Conservation (phyloP, 2,329 filamentous ascomycete genomes). For the Diaporthe eres region DNA sequence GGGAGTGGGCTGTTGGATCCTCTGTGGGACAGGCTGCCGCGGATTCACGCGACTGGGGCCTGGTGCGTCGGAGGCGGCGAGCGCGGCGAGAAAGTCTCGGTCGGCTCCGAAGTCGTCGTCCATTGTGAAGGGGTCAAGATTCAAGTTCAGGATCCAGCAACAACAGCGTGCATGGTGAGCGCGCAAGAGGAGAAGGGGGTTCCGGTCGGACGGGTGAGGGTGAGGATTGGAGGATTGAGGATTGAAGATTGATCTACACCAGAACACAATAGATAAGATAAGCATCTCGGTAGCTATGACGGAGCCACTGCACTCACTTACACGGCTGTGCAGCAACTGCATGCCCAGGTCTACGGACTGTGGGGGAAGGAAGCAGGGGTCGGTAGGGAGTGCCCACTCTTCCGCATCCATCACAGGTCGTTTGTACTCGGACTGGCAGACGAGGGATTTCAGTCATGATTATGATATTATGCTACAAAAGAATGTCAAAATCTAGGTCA, state of each 20-base stretch:
- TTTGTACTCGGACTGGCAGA: too few relatives aligned
- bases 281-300: not conserved
- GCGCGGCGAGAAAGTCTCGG: slow-evolving; percentile 68
- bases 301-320: not conserved
- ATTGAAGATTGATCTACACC: not conserved
- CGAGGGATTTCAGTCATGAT: not conserved
- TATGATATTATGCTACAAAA: not conserved
- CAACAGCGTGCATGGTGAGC: not conserved
- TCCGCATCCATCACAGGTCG: not conserved
- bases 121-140: slow-evolving; percentile 46
- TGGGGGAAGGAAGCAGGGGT: slow-evolving; percentile 5
- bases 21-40: slow-evolving; percentile 59
- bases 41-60: slow-evolving; percentile 45
- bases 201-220: too few relatives aligned
- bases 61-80: slow-evolving; percentile 62
- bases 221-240: not conserved
- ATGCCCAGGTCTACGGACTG: not conserved
- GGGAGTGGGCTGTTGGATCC: slow-evolving; percentile 64
- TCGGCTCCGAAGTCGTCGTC: slow-evolving; percentile 72
- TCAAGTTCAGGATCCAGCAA: not conserved
- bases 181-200: not conserved
- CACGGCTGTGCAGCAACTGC: too few relatives aligned
- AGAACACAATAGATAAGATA: not conserved
- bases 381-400: not conserved
- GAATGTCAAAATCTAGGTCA: not conserved